Conservation (phyloP, 148 eudicot genomes). For the Pouteria glomerata region DNA sequence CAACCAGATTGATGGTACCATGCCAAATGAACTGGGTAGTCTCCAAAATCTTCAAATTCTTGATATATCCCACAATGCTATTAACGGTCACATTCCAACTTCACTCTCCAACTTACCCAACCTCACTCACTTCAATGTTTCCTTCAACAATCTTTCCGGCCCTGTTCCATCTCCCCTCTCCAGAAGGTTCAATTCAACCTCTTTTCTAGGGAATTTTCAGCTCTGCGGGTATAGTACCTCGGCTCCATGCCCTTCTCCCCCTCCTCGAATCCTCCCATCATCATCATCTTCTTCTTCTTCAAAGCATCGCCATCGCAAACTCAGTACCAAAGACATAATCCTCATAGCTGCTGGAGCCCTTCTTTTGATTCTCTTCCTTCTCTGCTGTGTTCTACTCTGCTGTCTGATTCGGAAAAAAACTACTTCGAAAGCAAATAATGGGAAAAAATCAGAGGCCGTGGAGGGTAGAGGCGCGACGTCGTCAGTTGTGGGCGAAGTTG, state of each 20-base stretch:
- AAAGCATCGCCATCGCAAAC: slow-evolving; percentile 16
- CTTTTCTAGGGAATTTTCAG: slow-evolving; percentile 47
- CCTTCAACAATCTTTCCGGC: slow-evolving; percentile 53
- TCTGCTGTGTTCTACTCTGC: slow-evolving; percentile 57
- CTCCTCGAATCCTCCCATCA: slow-evolving; percentile 39
- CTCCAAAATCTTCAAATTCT: slow-evolving; percentile 27
- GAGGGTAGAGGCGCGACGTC: slow-evolving; percentile 12
- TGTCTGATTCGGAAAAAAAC: slow-evolving; percentile 61
- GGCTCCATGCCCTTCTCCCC: slow-evolving; percentile 46
- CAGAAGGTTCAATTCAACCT: slow-evolving; percentile 32
- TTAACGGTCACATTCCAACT: slow-evolving; percentile 44
- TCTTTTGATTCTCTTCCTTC: slow-evolving; percentile 42
- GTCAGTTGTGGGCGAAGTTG: slow-evolving; percentile 37
- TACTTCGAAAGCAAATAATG: slow-evolving; percentile 22
- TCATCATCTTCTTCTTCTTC: slow-evolving; percentile 13
- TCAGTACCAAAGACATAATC: slow-evolving; percentile 57
- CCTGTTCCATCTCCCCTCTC: slow-evolving; percentile 39
- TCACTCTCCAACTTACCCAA: slow-evolving; percentile 44
- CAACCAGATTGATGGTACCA: slow-evolving; percentile 41
- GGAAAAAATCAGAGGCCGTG: slow-evolving; percentile 16
- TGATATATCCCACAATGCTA: slow-evolving; percentile 44
- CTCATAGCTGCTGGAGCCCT: slow-evolving; percentile 59
- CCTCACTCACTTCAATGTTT: slow-evolving; percentile 49
- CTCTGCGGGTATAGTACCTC: slow-evolving; percentile 66
- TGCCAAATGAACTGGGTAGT: slow-evolving; percentile 33